These are phyloP conservation scores for Coniferiporia weirii DNA, from an alignment of 1,284 basidiomycete species.

Conservation along the genomic window DNA sequence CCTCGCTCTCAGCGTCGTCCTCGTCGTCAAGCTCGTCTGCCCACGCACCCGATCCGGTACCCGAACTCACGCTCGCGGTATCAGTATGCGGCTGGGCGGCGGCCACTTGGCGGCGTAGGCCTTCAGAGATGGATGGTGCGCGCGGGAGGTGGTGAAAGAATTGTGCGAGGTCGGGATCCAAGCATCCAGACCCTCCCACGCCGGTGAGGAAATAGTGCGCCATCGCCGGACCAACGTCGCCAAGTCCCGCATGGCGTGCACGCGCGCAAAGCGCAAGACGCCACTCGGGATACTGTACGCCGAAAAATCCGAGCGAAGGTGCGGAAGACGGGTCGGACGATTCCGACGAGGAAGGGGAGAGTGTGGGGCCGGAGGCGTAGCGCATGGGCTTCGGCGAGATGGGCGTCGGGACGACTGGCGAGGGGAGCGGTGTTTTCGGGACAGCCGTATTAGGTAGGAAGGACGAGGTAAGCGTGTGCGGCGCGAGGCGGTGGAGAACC, in stretches of 20 bases:
- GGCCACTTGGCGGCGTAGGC: conserved; percentile 8
- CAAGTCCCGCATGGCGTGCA: conserved; percentile 51
- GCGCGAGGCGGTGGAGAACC: conserved; percentile 51
- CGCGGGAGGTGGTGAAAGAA: conserved; percentile 12
- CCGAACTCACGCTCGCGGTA: neutral
- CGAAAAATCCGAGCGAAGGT: conserved; percentile 13
- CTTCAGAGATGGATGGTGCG: conserved; percentile 16
- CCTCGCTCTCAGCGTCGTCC: conserved; percentile 42
- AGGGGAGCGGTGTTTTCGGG: conserved; percentile 21
- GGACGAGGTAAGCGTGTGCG: conserved; percentile 37
- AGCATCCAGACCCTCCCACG: neutral
- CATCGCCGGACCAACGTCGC: conserved; percentile 47
- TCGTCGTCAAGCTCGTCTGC: conserved; percentile 29
- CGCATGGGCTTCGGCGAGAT: conserved; percentile 16
- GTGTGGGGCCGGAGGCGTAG: conserved; percentile 1
- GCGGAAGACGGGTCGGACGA: conserved; percentile 10
- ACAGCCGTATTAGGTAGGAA: conserved; percentile 35
- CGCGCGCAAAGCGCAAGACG: conserved; percentile 41
- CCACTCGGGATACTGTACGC: conserved; percentile 61
- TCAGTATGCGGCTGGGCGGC: neutral
- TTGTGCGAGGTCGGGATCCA: neutral
- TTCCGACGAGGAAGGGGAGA: conserved; percentile 3
- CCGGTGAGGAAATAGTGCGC: conserved; percentile 35
- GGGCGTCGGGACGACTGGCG: conserved; percentile 20
- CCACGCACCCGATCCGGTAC: conserved; percentile 16